Base-by-base conservation (phyloP, 2,329 filamentous ascomycete genomes). In the Aspergillus proliferans region DNA sequence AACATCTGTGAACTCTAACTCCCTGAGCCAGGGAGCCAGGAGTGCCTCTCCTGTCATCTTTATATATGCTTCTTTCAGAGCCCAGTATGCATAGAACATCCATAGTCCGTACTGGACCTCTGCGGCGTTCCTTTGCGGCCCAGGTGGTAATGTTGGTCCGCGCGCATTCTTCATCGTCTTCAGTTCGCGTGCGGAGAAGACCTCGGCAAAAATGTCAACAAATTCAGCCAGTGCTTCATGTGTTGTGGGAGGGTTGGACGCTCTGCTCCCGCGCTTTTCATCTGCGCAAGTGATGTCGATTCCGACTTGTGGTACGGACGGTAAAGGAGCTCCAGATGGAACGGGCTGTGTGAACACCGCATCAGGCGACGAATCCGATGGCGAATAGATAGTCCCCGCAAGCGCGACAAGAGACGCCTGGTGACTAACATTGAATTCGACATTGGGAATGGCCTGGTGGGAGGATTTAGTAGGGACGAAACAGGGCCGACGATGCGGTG, bases 381-480 rank as follows among this genome's bases (percentile, higher is more conserved):
- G 22, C n/a, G 56, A 60, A 6, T 62, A 61, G 7, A 63, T 54
- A 18, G 69, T 73, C 10, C 82, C 80, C 1, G 82, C 77, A 4
- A 85, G 66, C 1, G 75, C 74, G n/a, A 84, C 79, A 3, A 85
- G 67, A 0, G 79, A 81, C 15, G 80, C 80, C 64, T 85, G 82
- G 54, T 85, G 82, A 28, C 77, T 82, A 47, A 85, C 74, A 54
- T 85, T 85, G 70, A 85, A 85, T 54, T 85, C 81, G 34, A 83
- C 67, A 8, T 56, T 56, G 1, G 59, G 55, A 28, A 57, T 52
- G n/a, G 50, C 45, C 2, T 38, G 39, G 22, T 61, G 52, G 10
- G 46, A 22, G 7, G 46, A 7, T 7, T 33, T 24, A 1, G 70
- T 61, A 19, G 79, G 68, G 9, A 77, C 67, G 48, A 77, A 83